A percentile compares a stretch with the other conserved stretches of the same genome.
phyloP scores from a whole-genome alignment of 805 yeast genomes.

The Metschnikowia gruessii region DNA sequence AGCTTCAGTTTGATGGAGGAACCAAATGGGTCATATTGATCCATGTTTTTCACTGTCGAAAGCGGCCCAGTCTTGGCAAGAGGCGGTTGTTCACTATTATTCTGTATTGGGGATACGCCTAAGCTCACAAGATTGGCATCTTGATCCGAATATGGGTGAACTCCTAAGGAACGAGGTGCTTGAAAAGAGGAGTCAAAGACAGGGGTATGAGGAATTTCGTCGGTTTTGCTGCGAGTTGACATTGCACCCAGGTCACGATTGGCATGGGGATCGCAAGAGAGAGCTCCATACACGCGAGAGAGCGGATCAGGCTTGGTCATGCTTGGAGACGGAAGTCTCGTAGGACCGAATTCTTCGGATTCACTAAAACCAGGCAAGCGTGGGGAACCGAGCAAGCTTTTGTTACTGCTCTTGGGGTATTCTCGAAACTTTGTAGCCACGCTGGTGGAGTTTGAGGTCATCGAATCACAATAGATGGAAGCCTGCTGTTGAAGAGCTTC shows the following conservation, averaged over 20 bases:
- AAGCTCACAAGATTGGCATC: not conserved
- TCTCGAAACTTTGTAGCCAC: slow-evolving; percentile 3
- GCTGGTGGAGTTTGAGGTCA: slow-evolving; percentile 10
- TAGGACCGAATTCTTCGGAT: not conserved
- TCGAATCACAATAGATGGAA: slow-evolving; percentile 17
- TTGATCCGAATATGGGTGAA: not conserved
- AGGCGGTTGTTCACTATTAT: not conserved
- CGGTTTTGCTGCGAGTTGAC: too few species aligned
- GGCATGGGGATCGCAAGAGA: too few species aligned
- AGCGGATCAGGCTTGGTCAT: not conserved
- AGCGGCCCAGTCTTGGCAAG: not conserved
- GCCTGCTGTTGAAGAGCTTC: slow-evolving; percentile 16
- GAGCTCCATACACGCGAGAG: too few species aligned
- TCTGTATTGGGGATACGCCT: not conserved
- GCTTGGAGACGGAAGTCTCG: not conserved
- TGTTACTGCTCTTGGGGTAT: not conserved
- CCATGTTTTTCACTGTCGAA: not conserved
- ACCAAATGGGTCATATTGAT: slow-evolving; percentile 5
- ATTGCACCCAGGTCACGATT: too few species aligned
- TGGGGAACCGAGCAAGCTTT: not conserved
- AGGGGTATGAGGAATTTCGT: too few species aligned
- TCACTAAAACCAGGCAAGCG: not conserved
- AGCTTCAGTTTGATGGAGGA: too few species aligned
- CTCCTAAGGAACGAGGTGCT: not conserved
- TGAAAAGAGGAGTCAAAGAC: not conserved